Evolutionary conservation across 129 eudicot genomes (phyloP).

Genomic region (Deinandra increscens): DNA sequence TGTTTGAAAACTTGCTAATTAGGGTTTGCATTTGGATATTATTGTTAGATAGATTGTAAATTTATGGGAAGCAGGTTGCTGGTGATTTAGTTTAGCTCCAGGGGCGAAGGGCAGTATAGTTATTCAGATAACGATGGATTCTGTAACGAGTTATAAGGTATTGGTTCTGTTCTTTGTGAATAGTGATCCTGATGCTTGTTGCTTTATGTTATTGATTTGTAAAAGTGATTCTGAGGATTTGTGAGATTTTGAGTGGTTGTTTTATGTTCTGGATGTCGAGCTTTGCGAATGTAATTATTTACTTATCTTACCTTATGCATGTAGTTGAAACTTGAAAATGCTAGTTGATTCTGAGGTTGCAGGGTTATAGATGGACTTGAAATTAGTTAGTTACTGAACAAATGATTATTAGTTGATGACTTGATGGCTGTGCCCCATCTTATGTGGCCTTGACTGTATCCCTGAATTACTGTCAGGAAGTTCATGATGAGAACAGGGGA

Average conservation of each 20-base stretch:
- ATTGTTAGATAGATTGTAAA: slow-evolving; percentile 30
- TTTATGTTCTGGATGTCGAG: slow-evolving; percentile 10
- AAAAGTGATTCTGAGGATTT: no score
- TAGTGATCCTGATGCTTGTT: neutral
- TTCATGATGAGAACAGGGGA: no score
- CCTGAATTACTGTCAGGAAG: no score
- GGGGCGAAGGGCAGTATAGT: neutral
- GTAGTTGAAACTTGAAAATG: slow-evolving; percentile 7
- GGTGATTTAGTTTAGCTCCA: neutral
- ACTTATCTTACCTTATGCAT: neutral
- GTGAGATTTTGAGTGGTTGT: no score
- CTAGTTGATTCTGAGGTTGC: slow-evolving; percentile 6
- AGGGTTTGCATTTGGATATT: neutral
- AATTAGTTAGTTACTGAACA: neutral
- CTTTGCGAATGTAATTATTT: neutral
- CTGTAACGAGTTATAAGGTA: slow-evolving; percentile 77
- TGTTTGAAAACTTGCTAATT: slow-evolving; percentile 1
- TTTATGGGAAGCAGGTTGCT: slow-evolving; percentile 29
- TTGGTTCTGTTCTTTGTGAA: neutral
- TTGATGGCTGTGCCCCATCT: neutral
- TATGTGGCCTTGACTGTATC: no score
- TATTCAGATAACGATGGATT: slow-evolving; percentile 56
- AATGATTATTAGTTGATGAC: no score
- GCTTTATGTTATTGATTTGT: no score
- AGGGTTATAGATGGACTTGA: neutral